Base-by-base conservation (phyloP, 495 filamentous ascomycete species). In the Tetracladium setigerum region DNA sequence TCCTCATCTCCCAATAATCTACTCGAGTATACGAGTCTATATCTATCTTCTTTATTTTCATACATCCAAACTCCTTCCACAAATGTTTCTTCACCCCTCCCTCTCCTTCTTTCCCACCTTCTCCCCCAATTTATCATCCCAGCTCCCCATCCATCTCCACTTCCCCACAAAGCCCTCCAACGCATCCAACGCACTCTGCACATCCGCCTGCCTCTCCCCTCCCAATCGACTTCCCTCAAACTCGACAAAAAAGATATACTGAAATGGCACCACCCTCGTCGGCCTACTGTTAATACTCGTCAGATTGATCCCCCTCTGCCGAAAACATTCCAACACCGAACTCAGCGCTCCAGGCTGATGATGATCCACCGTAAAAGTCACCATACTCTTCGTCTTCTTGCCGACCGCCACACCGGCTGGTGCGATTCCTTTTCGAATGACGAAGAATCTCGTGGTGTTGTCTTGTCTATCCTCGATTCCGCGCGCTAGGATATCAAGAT, bases 161-260 rank as follows among this genome's bases (percentile, higher is more conserved):
- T 59, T 61, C 55, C 63, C 47, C 1, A 73, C 67, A 46, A 68
- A 54, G 31, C 62, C 61, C 3, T 58, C 58, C 35, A 87, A 51
- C 39, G 71, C 74, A 38, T 61, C 56, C 47, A 80, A 53, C 8
- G 72, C 74, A n/a, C 51, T 44, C 44, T 73, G 68, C 1, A 83
- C 79, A 38, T 75, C 76, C 22, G 22, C 22, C 22, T 27, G 22
- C 22, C 22, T 3, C 22, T 27, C 22, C 22, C 22, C 22, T 34
- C 70, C 61, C 30, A 60, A 49, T 34, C 59, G 57, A 52, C 68
- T 68, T 5, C 82, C 81, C 60, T 85, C 75, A 60, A 95, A 88
- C 69, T 97, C 92, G 16, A 95, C 83, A 63, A 98, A 84, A 66
- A 97, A 96, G 19, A 95, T 76, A 67, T 98, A 98, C 59, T 91